Percentiles rank a stretch among this genome's conserved stretches.
phyloP scores from a whole-genome alignment of 2,329 filamentous ascomycete species.

The Pestalotiopsis sp. region DNA sequence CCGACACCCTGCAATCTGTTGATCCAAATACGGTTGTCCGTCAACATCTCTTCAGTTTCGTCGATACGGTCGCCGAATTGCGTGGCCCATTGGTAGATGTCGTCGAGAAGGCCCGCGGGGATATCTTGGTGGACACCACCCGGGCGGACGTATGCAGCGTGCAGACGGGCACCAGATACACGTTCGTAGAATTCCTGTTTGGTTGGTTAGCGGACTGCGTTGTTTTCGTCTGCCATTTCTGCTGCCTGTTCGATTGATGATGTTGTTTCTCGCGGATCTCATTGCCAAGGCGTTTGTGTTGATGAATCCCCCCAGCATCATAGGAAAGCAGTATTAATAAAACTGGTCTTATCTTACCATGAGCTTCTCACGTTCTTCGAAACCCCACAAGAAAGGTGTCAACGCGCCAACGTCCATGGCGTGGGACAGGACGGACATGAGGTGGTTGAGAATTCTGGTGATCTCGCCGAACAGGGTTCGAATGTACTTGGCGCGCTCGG shows the following conservation, averaged over 20 bases:
- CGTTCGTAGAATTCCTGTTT: constrained; percentile 97
- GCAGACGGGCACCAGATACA: constrained; percentile 95
- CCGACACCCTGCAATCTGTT: constrained; percentile 89
- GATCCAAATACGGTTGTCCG: constrained; percentile 99
- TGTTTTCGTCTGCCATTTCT: constrained; percentile 14
- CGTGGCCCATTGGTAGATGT: constrained; percentile 99
- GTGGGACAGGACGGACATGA: constrained; percentile 97
- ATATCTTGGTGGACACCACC: constrained; percentile 97
- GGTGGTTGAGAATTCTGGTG: constrained; percentile 91
- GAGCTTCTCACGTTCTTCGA: constrained; percentile 99
- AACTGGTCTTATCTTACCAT: constrained; percentile 70
- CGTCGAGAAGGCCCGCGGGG: constrained; percentile 89
- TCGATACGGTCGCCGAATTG: constrained; percentile 98
- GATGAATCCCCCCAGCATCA: background rate
- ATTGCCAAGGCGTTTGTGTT: background rate
- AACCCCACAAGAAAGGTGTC: constrained; percentile 98
- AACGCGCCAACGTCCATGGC: constrained; percentile 98
- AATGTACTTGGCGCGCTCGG: constrained; percentile 95
- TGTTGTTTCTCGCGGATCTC: background rate
- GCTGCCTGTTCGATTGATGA: constrained; percentile 8
- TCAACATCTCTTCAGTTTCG: constrained; percentile 97
- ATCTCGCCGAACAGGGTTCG: constrained; percentile 94
- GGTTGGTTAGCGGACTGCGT: constrained; percentile 10
- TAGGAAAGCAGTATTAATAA: background rate
- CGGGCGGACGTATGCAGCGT: constrained; percentile 94